Evolutionary conservation across 2,329 filamentous ascomycete genomes (phyloP).

Genomic region (Cryphonectria nitschkei): DNA sequence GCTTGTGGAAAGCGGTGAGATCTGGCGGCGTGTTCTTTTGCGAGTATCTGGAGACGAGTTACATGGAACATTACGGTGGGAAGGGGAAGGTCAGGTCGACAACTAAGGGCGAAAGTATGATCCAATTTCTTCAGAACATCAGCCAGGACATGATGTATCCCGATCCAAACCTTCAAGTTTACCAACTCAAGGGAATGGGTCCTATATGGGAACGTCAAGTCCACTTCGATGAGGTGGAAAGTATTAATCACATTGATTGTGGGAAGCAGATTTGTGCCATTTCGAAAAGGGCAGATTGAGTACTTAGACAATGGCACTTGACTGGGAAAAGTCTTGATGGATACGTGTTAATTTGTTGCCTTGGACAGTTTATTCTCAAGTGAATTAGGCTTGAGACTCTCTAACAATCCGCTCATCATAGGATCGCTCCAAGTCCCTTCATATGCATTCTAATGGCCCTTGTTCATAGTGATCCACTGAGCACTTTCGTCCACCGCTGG

Average conservation of each 20-base stretch:
- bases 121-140: not conserved
- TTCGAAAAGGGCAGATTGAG: slow-evolving; percentile 1
- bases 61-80: slow-evolving; percentile 6
- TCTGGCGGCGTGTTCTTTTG: slow-evolving; percentile 29
- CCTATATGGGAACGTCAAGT: not conserved
- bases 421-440: too few species aligned
- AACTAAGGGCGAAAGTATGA: not conserved
- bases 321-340: too few species aligned
- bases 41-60: slow-evolving; percentile 14
- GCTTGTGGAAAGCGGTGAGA: slow-evolving; percentile 42
- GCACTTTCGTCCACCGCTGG: slow-evolving; percentile 25
- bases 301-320: too few species aligned
- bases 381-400: not conserved
- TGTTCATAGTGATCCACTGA: slow-evolving; percentile 1
- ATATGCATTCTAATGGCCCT: not conserved
- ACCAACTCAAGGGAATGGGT: slow-evolving; percentile 12
- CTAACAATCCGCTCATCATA: not conserved
- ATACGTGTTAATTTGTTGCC: not conserved
- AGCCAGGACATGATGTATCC: slow-evolving; percentile 15
- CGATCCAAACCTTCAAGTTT: not conserved
- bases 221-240: slow-evolving; percentile 8
- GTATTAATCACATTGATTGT: slow-evolving; percentile 13
- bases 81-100: not conserved
- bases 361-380: not conserved
- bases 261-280: slow-evolving; percentile 12